Base-by-base conservation (phyloP, 2,329 filamentous ascomycete genomes). In the Hyphodiscus sp. region DNA sequence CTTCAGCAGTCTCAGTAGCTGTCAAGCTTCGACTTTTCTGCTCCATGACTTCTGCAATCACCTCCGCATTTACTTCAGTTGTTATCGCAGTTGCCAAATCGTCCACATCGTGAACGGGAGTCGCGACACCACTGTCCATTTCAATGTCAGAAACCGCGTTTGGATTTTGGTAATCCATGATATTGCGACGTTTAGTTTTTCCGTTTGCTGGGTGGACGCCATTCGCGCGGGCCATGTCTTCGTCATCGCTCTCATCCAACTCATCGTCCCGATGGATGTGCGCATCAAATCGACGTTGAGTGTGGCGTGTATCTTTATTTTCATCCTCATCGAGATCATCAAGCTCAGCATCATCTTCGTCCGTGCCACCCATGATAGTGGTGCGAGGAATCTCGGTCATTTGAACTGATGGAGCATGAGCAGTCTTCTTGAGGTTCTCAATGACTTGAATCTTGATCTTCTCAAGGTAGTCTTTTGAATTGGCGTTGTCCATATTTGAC, bases 401-500 rank as follows among this genome's bases (percentile, higher is more conserved):
- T 70, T 96, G 91, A 19, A 96, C 90, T 19, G 91, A 96, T 1
- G 94, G 94, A 0, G 86, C 89, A 33, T 88, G 87, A 43, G 89
- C 82, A 26, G 96, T 87, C 69, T 92, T 92, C 57, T 89, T 81
- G 50, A 99, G 73, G 68, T 97, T 95, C 64, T 95, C 89, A 51
- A 90, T 82, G 29, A 96, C 84, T 33, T 87, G 82, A 58, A 86
- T 81, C 56, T 91, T 87, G 64, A 96, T 87, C 64, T 86, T 87
- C 44, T 91, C 83, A 2, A 96, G 77, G 61, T 95, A 92, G 51
- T 91, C 83, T 49, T 82, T 78, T 52, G 89, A 87, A 67, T 96
- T 95, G 44, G 91, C 87, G 64, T 96, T 97, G 66, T 95, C 91
- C 74, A 94, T 89, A 58, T 91, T 92, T 13, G 86, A 88, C 1